Evolutionary conservation across 2,329 filamentous ascomycete species (phyloP), one percentile per base, ranked within the genome.

Genomic region (Chrysoporthe deuterocubensis): DNA sequence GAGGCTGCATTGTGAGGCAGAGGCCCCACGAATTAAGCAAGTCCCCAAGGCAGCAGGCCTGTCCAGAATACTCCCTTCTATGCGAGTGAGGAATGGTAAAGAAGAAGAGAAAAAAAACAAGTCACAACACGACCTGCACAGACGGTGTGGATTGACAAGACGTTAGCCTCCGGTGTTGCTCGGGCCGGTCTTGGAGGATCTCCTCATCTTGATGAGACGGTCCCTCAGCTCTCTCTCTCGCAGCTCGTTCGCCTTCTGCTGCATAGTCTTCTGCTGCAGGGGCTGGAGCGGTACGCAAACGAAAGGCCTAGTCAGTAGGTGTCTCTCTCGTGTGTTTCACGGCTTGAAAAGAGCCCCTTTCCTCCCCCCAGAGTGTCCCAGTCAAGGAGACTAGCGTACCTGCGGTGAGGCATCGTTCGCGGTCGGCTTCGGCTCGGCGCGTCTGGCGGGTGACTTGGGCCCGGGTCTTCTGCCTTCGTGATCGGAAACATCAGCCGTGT

Each of bases 401-500:
- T 77, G 67, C 62, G 67, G 52, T 67, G 66, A 70, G 69, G 69
- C 68, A 58, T 70, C 66, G 50, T 56, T 61, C 46, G 65, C 59
- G 64, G 68, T 64, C 57, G 67, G 64, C 73, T 75, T 63, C 18
- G 66, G 54, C 63, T 68, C 75, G 68, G 74, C 74, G 71, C 75
- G 72, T 74, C 72, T 76, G 69, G 76, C 71, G 71, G 78, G 73
- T 44, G 68, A 61, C 76, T 71, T 75, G 70, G 74, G 74, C 78
- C 79, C 67, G 64, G 67, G 59, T 70, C 37, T 70, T 70, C 68
- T 82, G 75, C 79, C 77, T 78, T 82, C 77, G 79, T 80, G 78
- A 78, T 81, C 80, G 75, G 78, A 82, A 84, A 78, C 78, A 87
- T 89, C 86, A 88, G 83, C 85, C 76, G 82, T 83, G 78, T 80